Evolutionary conservation across 208 protist genomes (phyloP).

Genomic region (Crithidia expoeki): DNA sequence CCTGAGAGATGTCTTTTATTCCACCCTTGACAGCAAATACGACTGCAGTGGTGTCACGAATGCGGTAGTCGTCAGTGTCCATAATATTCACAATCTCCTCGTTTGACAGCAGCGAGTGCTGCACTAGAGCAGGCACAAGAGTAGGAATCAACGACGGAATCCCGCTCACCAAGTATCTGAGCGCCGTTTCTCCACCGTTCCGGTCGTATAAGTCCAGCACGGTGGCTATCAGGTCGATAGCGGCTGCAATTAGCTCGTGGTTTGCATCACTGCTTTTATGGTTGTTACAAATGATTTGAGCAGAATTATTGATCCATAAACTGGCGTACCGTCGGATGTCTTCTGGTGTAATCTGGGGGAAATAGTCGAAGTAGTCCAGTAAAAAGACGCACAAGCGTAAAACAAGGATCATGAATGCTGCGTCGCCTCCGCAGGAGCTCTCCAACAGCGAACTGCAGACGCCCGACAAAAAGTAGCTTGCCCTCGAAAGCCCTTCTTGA

Average conservation of each 20-base stretch:
- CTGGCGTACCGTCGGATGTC: constrained; percentile 41
- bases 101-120: constrained; percentile 63
- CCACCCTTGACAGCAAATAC: constrained; percentile 45
- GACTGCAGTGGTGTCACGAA: constrained; percentile 60
- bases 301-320: constrained; percentile 59
- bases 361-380: constrained; percentile 88
- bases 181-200: constrained; percentile 55
- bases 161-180: constrained; percentile 47
- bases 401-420: constrained; percentile 58
- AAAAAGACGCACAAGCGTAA: constrained; percentile 74
- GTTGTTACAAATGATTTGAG: constrained; percentile 46
- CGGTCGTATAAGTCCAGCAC: constrained; percentile 65
- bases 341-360: constrained; percentile 38
- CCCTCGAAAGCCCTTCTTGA: constrained; percentile 70
- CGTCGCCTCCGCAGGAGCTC: constrained; percentile 53
- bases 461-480: constrained; percentile 55
- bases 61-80: constrained; percentile 76
- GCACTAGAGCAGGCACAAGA: constrained; percentile 60
- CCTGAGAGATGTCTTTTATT: constrained; percentile 76
- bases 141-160: constrained; percentile 39
- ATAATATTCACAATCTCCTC: constrained; percentile 80
- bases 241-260: constrained; percentile 57
- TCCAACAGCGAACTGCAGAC: constrained; percentile 77
- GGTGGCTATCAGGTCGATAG: constrained; percentile 68
- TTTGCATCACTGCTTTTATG: constrained; percentile 36